Evolutionary conservation across 2,329 filamentous ascomycete genomes (phyloP).

Genomic region (Mycosphaerella sp.): DNA sequence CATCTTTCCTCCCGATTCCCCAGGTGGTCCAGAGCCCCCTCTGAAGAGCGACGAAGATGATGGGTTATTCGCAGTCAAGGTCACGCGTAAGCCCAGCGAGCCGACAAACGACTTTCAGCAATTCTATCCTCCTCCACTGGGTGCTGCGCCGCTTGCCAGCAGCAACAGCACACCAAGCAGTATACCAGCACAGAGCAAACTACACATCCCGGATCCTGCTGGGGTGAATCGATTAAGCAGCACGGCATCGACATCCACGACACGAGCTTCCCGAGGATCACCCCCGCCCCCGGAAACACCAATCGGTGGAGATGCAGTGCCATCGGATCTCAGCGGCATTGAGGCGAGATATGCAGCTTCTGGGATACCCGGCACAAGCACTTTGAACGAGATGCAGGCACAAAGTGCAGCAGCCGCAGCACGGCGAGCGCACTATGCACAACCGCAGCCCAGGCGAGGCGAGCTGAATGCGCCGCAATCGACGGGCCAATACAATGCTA

Average conservation of each 20-base stretch:
- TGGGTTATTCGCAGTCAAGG: constrained; percentile 59
- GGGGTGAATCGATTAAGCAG: constrained; percentile 62
- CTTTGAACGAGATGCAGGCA: constrained; percentile 65
- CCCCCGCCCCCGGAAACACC: constrained; percentile 94
- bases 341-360: constrained; percentile 87
- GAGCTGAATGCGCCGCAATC: constrained; percentile 32
- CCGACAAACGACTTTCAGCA: constrained; percentile 36
- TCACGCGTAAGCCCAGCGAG: constrained; percentile 20
- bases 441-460: constrained; percentile 41
- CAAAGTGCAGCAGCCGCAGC: constrained; percentile 78
- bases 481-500: constrained; percentile 29
- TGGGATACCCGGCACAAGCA: constrained; percentile 79
- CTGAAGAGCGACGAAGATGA: constrained; percentile 64
- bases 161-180: constrained; percentile 6
- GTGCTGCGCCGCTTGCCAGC: constrained; percentile 20
- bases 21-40: constrained; percentile 61
- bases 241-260: constrained; percentile 88
- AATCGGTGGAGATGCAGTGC: constrained; percentile 37
- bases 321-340: constrained; percentile 57
- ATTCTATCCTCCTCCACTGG: constrained; percentile 53
- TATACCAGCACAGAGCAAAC: constrained; percentile 27
- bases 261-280: constrained; percentile 82
- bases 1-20: constrained; percentile 74
- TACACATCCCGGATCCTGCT: constrained; percentile 48
- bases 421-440: constrained; percentile 66